Percentiles rank a stretch among this genome's conserved stretches.
Evolutionary conservation across 2,329 filamentous ascomycete genomes (phyloP).

Genomic region (Ascochyta rabiei): DNA sequence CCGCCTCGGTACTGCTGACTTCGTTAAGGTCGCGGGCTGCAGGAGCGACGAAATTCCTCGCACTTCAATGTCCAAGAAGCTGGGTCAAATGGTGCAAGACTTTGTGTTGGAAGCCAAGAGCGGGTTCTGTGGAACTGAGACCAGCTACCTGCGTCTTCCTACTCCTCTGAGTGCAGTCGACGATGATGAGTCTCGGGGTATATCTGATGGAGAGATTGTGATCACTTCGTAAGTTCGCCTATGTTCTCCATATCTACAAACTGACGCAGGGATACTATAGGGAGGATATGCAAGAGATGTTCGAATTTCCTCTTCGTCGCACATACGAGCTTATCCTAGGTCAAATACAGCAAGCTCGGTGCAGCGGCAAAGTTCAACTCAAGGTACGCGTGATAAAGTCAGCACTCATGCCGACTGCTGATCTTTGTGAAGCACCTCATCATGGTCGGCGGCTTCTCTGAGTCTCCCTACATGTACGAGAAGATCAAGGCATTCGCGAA

Average conservation of each 20-base stretch:
- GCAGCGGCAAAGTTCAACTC: slow-evolving; percentile 5
- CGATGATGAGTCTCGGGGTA: slow-evolving; percentile 25
- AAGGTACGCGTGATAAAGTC: slow-evolving; percentile 16
- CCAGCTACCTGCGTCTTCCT: slow-evolving; percentile 24
- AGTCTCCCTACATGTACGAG: slow-evolving; percentile 28
- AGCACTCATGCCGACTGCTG: neutral
- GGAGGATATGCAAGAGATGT: slow-evolving; percentile 25
- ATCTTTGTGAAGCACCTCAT: slow-evolving; percentile 32
- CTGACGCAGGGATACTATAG: slow-evolving; percentile 23
- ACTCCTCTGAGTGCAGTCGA: slow-evolving; percentile 23
- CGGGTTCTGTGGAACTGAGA: slow-evolving; percentile 28
- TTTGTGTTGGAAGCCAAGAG: slow-evolving; percentile 29
- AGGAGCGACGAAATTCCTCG: slow-evolving; percentile 16
- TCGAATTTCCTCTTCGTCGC: slow-evolving; percentile 16
- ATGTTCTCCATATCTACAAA: too few relatives aligned
- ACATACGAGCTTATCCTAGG: slow-evolving; percentile 21
- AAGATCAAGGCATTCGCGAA: slow-evolving; percentile 18
- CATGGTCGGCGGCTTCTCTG: slow-evolving; percentile 38
- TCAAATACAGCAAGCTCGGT: slow-evolving; percentile 15
- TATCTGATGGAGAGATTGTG: slow-evolving; percentile 31
- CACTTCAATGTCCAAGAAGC: slow-evolving; percentile 20
- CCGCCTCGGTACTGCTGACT: slow-evolving; percentile 26
- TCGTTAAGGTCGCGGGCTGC: slow-evolving; percentile 24
- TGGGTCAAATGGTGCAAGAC: slow-evolving; percentile 26
- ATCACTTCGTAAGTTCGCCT: slow-evolving; percentile 29